phyloP scores from a whole-genome alignment of 106 monocot species.

The Dioscorea alata region DNA sequence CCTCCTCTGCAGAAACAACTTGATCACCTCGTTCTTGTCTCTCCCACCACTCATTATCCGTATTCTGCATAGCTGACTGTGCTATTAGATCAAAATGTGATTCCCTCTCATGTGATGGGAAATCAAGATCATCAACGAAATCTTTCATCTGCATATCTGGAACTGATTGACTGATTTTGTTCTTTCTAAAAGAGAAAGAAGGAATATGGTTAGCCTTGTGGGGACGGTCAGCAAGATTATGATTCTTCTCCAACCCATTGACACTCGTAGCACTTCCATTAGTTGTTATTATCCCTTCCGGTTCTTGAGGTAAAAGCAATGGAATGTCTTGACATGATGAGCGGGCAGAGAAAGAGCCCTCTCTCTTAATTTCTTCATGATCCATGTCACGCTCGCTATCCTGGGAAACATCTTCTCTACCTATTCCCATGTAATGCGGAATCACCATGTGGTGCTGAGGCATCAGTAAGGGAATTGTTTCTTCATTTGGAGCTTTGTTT shows the following conservation, averaged over 20 bases:
- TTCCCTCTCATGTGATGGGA: constrained; percentile 8
- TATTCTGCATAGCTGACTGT: constrained; percentile 9
- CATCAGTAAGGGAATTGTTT: constrained; percentile 88
- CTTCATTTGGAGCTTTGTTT: constrained; percentile 94
- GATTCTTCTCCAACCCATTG: constrained; percentile 10
- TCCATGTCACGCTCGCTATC: constrained; percentile 12
- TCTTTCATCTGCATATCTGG: constrained; percentile 37
- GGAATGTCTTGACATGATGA: constrained; percentile 83
- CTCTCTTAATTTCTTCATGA: constrained; percentile 18
- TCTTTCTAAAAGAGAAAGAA: constrained; percentile 10
- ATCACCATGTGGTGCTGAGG: constrained; percentile 99
- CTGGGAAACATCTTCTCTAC: constrained; percentile 28
- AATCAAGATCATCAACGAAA: constrained; percentile 43
- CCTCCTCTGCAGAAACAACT: constrained; percentile 56
- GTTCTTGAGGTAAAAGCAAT: constrained; percentile 76
- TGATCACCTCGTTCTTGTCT: constrained; percentile 61
- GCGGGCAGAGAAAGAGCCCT: constrained; percentile 40
- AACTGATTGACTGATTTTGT: constrained; percentile 1
- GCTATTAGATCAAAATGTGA: constrained; percentile 6
- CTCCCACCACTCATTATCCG: constrained; percentile 90
- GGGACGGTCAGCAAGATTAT: constrained; percentile 7
- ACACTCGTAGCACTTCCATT: constrained; percentile 22
- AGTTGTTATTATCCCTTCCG: constrained; percentile 19
- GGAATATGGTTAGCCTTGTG: constrained; percentile 9
- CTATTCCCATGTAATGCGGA: constrained; percentile 91